Conservation (phyloP, 2,329 filamentous ascomycete species). For the Colletotrichum musae region DNA sequence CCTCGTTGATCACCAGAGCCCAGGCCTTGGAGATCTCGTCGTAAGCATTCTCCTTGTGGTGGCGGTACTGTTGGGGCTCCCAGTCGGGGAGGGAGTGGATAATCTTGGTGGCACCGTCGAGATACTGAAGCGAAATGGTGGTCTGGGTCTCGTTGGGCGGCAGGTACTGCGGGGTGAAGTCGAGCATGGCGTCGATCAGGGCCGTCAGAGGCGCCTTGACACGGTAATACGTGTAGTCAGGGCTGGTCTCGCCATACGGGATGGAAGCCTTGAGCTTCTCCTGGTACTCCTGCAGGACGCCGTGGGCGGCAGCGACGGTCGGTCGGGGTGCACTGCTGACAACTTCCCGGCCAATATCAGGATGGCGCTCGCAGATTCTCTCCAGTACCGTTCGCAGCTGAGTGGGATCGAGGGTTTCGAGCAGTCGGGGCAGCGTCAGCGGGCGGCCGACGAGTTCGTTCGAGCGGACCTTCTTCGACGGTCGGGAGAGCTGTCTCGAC, state of each 20-base stretch:
- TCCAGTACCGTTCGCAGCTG: slow-evolving; percentile 90
- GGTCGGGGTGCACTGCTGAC: slow-evolving; percentile 88
- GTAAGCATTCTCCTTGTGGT: slow-evolving; percentile 96
- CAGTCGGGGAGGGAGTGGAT: slow-evolving; percentile 92
- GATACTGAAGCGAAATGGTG: slow-evolving; percentile 86
- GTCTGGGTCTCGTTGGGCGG: slow-evolving; percentile 90
- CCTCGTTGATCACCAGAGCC: slow-evolving; percentile 91
- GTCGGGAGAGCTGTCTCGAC: slow-evolving; percentile 76
- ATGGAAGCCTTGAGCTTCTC: slow-evolving; percentile 82
- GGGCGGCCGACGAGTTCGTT: slow-evolving; percentile 76
- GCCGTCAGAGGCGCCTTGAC: slow-evolving; percentile 85
- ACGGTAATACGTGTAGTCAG: slow-evolving; percentile 95
- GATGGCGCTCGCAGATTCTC: slow-evolving; percentile 90
- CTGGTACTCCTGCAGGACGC: slow-evolving; percentile 87
- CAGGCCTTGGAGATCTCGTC: slow-evolving; percentile 96
- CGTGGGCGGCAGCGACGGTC: slow-evolving; percentile 83
- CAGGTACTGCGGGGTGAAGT: slow-evolving; percentile 96
- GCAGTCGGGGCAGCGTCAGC: slow-evolving; percentile 76
- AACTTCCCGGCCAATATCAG: slow-evolving; percentile 88
- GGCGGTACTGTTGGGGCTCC: slow-evolving; percentile 88
- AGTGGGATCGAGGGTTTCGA: slow-evolving; percentile 91
- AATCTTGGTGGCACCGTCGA: slow-evolving; percentile 91
- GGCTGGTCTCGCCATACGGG: slow-evolving; percentile 86
- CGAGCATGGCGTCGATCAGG: slow-evolving; percentile 89
- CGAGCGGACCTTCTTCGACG: slow-evolving; percentile 73